These are phyloP conservation scores for Aspergillus baeticus DNA, from an alignment of 495 filamentous ascomycete genomes.

Conservation along the genomic window DNA sequence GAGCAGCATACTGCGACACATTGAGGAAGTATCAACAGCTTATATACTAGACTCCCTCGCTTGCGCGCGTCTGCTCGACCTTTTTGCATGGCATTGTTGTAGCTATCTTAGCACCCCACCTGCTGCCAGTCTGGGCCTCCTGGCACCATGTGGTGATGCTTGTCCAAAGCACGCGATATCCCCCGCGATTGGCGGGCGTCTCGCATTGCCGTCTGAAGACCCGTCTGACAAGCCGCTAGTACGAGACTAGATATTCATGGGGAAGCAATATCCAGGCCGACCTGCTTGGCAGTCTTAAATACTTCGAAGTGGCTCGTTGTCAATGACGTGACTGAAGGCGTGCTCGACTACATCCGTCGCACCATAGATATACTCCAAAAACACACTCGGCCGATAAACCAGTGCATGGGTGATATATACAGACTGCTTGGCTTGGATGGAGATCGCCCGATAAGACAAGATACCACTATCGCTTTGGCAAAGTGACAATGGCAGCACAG, in stretches of 20 bases:
- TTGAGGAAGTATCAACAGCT: too few species aligned
- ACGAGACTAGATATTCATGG: background rate
- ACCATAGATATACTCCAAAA: background rate
- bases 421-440: background rate
- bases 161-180: constrained; percentile 2
- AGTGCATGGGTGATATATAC: background rate
- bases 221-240: background rate
- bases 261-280: background rate
- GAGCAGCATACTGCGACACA: too few species aligned
- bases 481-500: background rate
- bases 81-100: too few species aligned
- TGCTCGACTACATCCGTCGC: constrained; percentile 3
- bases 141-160: constrained; percentile 4
- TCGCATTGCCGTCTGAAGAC: background rate
- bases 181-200: background rate
- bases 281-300: background rate
- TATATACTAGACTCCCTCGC: background rate
- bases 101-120: background rate
- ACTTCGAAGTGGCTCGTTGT: background rate
- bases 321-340: constrained; percentile 10
- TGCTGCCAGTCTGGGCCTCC: background rate
- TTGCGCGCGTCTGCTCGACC: background rate
- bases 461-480: too few species aligned
- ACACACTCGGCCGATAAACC: too few species aligned
- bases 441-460: background rate